Evolutionary conservation across 1,139 yeast genomes (phyloP), one percentile per base, ranked within the genome.

Genomic region (Geotrichum bryndzae): DNA sequence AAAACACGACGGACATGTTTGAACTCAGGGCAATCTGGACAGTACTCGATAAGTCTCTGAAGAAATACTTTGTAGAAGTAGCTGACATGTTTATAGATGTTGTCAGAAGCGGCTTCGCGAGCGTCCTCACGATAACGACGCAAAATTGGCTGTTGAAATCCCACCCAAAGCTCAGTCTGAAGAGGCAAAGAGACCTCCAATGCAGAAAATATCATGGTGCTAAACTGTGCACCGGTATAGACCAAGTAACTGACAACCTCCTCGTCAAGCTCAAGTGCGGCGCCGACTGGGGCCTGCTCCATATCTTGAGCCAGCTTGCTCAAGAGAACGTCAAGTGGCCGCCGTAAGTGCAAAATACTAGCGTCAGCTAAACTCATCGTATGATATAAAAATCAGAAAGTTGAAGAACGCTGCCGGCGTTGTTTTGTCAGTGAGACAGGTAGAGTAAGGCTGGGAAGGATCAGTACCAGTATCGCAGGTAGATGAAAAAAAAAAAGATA

Each of bases 21-120:
- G 29, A 57, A 22, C 22, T 57, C 58, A 11, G 58, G 29, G 6
- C 67, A 56, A 18, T 58, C 59, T 4, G 67, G 68, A 22, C 54
- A 56, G 4, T 57, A 31, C 53, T 65, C 68, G 31, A 64, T 55
- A 27, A 61, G 51, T n/a, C 67, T 60, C 35, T 62, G 57, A 15
- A 66, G 54, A 27, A 56, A 61, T 48, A 60, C 63, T 29, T 62
- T 63, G 58, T 68, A 65, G 45, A 58, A 66, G 23, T 56, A 54
- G 23, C 64, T 56, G n/a, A 66, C 52, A 31, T 56, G 59, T 51
- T 66, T 64, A 61, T 65, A 62, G 15, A 67, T 46, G 29, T 57
- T 59, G 38, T 51, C 33, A 10, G 48, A n/a, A 41, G 48, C 48
- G 10, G 48, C 48, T 2, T 18, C 48, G 48, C 22, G 48, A n/a